These are phyloP conservation scores for Tarenaya hassleriana DNA, from an alignment of 345 rosid genomes.

Conservation along the genomic window DNA sequence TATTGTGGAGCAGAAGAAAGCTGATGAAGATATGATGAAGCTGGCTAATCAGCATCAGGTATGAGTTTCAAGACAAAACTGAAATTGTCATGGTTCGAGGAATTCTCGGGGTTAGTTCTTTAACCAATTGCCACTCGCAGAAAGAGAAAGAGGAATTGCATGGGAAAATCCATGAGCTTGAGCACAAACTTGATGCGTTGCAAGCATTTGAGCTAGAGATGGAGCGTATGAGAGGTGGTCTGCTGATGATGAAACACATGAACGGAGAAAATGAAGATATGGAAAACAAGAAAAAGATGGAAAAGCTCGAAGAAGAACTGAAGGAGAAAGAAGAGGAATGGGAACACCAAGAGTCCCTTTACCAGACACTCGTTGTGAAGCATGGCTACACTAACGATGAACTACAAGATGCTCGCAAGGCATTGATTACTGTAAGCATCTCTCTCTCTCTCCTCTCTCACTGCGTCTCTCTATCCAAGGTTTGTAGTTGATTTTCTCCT, in stretches of 20 bases:
- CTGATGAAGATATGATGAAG: constrained; percentile 41
- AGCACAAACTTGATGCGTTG: constrained; percentile 51
- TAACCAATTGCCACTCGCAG: constrained; percentile 33
- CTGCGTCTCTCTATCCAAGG: background rate
- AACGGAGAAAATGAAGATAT: constrained; percentile 40
- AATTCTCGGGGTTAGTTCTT: constrained; percentile 6
- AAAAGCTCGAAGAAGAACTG: constrained; percentile 33
- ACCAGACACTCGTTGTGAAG: constrained; percentile 29
- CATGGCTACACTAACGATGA: constrained; percentile 27
- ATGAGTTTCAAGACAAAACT: background rate
- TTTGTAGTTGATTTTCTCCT: constrained; percentile 1
- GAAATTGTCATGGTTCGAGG: background rate
- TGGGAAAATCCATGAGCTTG: constrained; percentile 41
- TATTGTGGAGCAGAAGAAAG: constrained; percentile 65
- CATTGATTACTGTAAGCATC: constrained; percentile 24
- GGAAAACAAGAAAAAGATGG: constrained; percentile 35
- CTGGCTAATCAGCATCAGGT: constrained; percentile 73
- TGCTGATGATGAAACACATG: constrained; percentile 65
- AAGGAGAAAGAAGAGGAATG: constrained; percentile 51
- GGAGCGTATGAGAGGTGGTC: constrained; percentile 54
- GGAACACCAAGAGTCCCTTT: constrained; percentile 33
- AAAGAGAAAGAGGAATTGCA: constrained; percentile 52
- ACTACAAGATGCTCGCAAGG: constrained; percentile 36
- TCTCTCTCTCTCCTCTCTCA: constrained; percentile 7
- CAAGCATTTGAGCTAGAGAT: constrained; percentile 75